Evolutionary conservation across 345 rosid genomes (phyloP), one percentile per base, ranked within the genome.

Genomic region (Hypericum androsaemum): DNA sequence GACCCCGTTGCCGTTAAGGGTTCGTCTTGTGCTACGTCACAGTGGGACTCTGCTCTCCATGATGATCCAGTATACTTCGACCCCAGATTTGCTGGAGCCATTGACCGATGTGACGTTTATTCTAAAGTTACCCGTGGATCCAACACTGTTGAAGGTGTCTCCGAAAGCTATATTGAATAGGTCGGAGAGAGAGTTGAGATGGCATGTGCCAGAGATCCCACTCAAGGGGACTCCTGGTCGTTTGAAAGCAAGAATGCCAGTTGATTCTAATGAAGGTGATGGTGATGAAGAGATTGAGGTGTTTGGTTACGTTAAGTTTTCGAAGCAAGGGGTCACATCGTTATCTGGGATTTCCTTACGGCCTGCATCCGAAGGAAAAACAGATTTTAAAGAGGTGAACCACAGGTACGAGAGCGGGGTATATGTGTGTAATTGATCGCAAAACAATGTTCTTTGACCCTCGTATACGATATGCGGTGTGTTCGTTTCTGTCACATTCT

Each of bases 21-120:
- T 88, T 53, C 80, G 99, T 0, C 70, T 94, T 72, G 77, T 76
- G 43, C 86, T 80, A 64, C 79, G 99, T 37, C 78, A 43, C 41
- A 94, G 95, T 43, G 99, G 97, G 53, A 94, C 95, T 12, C 75
- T 94, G 47, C 94, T 94, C 64, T 94, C 99, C 6, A 73, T 88
- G 66, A 94, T 94, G 99, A 83, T 94, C 53, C 99, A 94, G 65
- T 94, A 88, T 63, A 95, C 71, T 55, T 80, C 94, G 8, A 86
- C 72, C 49, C 99, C 97, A 0, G 95, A 88, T 43, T 68, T 88
- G 71, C 74, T 66, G 9, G 65, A 64, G 48, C 95, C 97, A 39
- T 60, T 88, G 66, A 74, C 37, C 22, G 76, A 83, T 57, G 97
- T 85, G 0, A 79, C 94, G 10, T 88, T 94, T 70, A 62, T 80